Conservation (phyloP, 805 yeast genomes). For the Starmerella davenportii region DNA sequence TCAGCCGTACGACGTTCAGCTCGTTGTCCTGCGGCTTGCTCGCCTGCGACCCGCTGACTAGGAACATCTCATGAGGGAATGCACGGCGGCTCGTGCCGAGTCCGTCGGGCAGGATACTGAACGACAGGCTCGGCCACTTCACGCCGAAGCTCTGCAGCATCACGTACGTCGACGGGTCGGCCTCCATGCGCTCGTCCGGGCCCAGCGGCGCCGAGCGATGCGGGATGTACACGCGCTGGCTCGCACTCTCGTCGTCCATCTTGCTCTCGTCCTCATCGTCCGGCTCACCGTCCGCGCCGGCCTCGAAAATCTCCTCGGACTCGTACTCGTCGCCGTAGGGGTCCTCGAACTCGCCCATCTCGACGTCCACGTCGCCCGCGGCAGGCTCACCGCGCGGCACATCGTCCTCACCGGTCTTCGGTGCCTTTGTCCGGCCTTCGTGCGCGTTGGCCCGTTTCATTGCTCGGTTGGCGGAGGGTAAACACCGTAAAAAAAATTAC, state of each 20-base stretch:
- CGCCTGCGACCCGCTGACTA: conserved; percentile 91
- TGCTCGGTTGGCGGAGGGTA: not conserved
- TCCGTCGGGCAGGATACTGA: conserved; percentile 73
- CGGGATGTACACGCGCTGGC: conserved; percentile 48
- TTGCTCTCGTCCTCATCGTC: conserved; percentile 47
- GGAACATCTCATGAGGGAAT: conserved; percentile 71
- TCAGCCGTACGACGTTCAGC: conserved; percentile 62
- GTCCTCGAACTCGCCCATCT: conserved; percentile 36
- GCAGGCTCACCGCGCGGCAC: conserved; percentile 1
- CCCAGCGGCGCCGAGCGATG: conserved; percentile 80
- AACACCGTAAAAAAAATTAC: conserved; percentile 3
- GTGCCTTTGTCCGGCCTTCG: conserved; percentile 4
- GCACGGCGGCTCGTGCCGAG: conserved; percentile 76
- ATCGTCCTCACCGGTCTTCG: conserved; percentile 4
- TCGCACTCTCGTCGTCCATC: conserved; percentile 27
- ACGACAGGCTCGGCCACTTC: conserved; percentile 93
- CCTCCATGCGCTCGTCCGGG: conserved; percentile 88
- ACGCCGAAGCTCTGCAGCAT: conserved; percentile 87
- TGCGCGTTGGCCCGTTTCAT: conserved; percentile 12
- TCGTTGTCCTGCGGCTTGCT: conserved; percentile 74
- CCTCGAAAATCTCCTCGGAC: conserved; percentile 53
- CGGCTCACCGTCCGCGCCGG: conserved; percentile 78
- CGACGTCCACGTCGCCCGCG: conserved; percentile 18
- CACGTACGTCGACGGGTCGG: conserved; percentile 89
- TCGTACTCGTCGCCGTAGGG: conserved; percentile 67